These are phyloP conservation scores for Scedosporium boydii DNA, from an alignment of 2,329 filamentous ascomycete genomes.

Conservation along the genomic window DNA sequence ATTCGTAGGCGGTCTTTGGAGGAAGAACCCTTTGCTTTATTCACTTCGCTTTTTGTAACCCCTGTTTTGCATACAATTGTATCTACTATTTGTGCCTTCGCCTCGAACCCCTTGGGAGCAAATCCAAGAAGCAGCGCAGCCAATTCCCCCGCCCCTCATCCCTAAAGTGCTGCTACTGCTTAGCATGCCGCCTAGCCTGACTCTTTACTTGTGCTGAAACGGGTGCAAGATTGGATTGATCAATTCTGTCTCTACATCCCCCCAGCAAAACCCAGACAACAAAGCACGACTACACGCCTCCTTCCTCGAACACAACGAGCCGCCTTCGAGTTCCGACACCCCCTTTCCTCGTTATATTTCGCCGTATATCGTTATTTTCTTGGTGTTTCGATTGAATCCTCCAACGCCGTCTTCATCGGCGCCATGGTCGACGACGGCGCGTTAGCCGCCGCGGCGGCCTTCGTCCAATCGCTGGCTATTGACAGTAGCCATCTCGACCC, in stretches of 20 bases:
- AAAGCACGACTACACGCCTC: neutral
- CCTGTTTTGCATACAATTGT: no score
- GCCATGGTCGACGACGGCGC: conserved; percentile 45
- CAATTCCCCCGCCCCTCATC: neutral
- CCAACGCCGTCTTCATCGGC: neutral
- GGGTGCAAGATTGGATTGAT: neutral
- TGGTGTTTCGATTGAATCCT: neutral
- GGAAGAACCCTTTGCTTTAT: no score
- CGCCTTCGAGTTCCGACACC: neutral
- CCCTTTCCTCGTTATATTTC: neutral
- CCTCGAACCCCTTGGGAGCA: neutral
- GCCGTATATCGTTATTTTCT: neutral
- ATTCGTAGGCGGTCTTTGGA: no score
- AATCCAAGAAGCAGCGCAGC: neutral
- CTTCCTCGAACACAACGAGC: neutral
- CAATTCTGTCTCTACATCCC: neutral
- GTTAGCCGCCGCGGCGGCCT: conserved; percentile 42
- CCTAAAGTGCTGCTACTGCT: neutral
- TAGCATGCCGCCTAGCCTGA: conserved; percentile 1
- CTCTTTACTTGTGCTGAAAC: conserved; percentile 1
- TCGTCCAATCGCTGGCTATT: conserved; percentile 42
- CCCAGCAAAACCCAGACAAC: neutral
- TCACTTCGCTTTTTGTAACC: no score
- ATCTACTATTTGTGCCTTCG: neutral
- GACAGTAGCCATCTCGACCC: conserved; percentile 29